Base-by-base conservation (phyloP, 208 protist species). In the Novymonas esmeraldas region DNA sequence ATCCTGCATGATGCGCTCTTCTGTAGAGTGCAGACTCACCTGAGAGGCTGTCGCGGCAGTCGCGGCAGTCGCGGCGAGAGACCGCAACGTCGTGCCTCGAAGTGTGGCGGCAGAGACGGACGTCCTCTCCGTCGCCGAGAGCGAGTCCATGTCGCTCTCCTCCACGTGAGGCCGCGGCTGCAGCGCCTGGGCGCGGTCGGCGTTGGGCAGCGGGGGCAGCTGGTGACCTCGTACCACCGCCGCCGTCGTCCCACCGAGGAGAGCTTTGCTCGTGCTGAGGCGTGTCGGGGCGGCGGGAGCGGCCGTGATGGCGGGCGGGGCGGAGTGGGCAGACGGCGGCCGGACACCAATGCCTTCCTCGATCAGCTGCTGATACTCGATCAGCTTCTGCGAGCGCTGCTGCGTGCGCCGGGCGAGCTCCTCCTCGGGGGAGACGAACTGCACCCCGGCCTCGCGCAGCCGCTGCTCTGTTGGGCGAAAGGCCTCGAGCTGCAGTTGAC, bases 311-410 rank as follows among this genome's bases (percentile, higher is more conserved):
- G 52, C 14, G 31, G 41, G 1, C 7, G 42, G 3, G 48, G 18
- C 9, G 5, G 64, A 29, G 31, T 10, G 6, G 28, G n/a, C 49
- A 20, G 29, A 20, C 34, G 56, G 11, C 20, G 31, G 22, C 16
- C 44, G 64, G 45, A 68, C 67, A 11, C 59, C 73, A 3, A 78
- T 70, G 36, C 61, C 58, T 2, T 69, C 64, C 11, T 87, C 74
- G 62, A 93, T 90, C 16, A 94, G 76, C 57, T 83, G 55, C 38
- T 93, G 81, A 62, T 95, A 95, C 73, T 93, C 85, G 13, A 94
- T 39, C 11, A 95, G 72, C 48, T 90, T 92, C 68, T 87, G 83
- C 33, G 82, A 76, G 16, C 90, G 85, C 34, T 68, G 56, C 29
- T 63, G 45, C 61, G 89, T 95, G 52, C 82, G 84, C 55, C 89